Conservation (phyloP, 164 flowering plant genomes). For the Piper longum region DNA sequence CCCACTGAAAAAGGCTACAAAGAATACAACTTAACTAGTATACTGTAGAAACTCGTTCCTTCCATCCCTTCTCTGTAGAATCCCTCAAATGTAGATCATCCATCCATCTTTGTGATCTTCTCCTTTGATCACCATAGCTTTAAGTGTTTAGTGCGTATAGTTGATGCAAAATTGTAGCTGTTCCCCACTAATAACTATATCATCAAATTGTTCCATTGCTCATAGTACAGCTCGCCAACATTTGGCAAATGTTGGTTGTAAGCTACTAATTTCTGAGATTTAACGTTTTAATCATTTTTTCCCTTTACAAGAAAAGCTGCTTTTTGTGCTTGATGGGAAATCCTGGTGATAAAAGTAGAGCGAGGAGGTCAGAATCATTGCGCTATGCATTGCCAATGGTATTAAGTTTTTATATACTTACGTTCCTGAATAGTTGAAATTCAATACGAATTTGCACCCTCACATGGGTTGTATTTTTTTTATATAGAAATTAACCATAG, state of each 20-base stretch:
- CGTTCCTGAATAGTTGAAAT: too few species aligned
- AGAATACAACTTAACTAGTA: constrained; percentile 33
- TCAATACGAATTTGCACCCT: too few species aligned
- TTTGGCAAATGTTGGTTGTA: not conserved
- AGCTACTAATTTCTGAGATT: not conserved
- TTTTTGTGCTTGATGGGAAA: too few species aligned
- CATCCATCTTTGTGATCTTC: not conserved
- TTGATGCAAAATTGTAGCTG: not conserved
- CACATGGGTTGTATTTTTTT: too few species aligned
- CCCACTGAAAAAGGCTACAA: constrained; percentile 42
- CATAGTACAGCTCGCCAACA: not conserved
- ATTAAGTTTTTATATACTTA: too few species aligned
- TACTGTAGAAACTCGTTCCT: not conserved
- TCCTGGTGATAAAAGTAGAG: too few species aligned
- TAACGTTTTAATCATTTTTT: too few species aligned
- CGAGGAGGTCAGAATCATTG: too few species aligned
- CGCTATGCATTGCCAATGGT: too few species aligned
- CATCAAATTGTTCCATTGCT: too few species aligned
- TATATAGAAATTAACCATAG: too few species aligned
- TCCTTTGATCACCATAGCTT: not conserved
- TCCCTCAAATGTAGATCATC: constrained; percentile 1
- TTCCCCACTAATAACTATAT: not conserved
- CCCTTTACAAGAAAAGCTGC: too few species aligned
- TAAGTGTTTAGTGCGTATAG: not conserved
- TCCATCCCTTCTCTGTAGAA: not conserved